Percentiles rank a stretch among this genome's conserved stretches.
Evolutionary conservation across 108 stramenopile genomes (phyloP).

Genomic region (Aurantiochytrium sp.): DNA sequence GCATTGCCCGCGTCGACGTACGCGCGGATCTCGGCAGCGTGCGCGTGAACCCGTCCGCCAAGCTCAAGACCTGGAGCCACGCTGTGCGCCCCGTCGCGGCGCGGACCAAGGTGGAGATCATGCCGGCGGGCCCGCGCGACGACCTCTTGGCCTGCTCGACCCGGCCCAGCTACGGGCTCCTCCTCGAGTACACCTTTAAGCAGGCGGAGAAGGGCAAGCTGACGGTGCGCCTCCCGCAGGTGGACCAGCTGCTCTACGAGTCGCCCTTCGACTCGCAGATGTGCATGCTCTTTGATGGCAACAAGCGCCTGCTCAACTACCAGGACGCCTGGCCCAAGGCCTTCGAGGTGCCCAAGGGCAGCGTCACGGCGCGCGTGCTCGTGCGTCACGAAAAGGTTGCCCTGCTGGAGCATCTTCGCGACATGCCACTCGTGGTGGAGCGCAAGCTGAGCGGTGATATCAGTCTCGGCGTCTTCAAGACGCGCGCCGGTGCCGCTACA

Average conservation of each 20-base stretch:
- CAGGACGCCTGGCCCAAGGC: constrained; percentile 51
- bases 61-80: constrained; percentile 8
- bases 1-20: neutral
- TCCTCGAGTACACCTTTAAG: constrained; percentile 50
- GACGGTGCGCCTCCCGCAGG: constrained; percentile 31
- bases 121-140: constrained; percentile 32
- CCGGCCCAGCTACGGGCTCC: constrained; percentile 35
- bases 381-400: neutral
- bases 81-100: neutral
- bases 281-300: constrained; percentile 48
- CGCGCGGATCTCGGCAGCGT: neutral
- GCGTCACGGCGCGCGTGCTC: neutral
- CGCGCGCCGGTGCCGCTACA: neutral
- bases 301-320: constrained; percentile 44
- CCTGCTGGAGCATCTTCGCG: neutral
- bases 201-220: constrained; percentile 39
- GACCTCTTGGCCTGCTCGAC: constrained; percentile 24
- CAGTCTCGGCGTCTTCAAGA: neutral
- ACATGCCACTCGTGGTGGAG: constrained; percentile 8
- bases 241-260: constrained; percentile 52
- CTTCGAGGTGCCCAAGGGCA: constrained; percentile 13
- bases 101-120: neutral
- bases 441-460: neutral
- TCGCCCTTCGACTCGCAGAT: constrained; percentile 47
- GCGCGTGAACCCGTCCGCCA: neutral